phyloP scores from a whole-genome alignment of 176 grass and related monocot species.

The Oryza longistaminata region DNA sequence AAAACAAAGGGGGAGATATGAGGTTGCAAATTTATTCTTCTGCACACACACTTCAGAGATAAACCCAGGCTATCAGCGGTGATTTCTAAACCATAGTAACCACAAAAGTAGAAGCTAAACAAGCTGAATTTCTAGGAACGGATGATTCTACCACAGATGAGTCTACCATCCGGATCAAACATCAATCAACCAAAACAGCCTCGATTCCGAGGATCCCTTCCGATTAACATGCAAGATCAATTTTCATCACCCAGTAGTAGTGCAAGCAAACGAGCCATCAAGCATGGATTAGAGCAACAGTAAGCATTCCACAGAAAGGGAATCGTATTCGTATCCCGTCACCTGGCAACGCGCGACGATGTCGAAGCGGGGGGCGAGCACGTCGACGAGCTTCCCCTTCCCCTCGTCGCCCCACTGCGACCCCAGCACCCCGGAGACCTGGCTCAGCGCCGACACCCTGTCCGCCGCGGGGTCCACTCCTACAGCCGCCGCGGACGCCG shows the following conservation, averaged over 20 bases:
- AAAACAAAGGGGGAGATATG: background rate
- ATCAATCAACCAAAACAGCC: background rate
- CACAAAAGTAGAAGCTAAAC: background rate
- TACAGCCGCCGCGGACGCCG: slow-evolving; percentile 39
- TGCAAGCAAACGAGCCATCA: background rate
- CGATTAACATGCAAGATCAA: background rate
- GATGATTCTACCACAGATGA: background rate
- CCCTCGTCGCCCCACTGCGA: slow-evolving; percentile 94
- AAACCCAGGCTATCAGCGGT: background rate
- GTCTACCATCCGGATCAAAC: background rate
- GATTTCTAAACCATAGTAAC: background rate
- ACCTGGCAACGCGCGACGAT: slow-evolving; percentile 83
- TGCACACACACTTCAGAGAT: background rate
- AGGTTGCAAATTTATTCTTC: slow-evolving; percentile 3
- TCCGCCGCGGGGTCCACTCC: slow-evolving; percentile 44
- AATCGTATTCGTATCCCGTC: background rate
- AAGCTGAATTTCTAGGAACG: slow-evolving; percentile 10
- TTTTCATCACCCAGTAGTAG: background rate
- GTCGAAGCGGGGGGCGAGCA: slow-evolving; percentile 69
- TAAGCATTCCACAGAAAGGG: background rate
- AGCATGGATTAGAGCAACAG: slow-evolving; percentile 2
- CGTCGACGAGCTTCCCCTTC: slow-evolving; percentile 83
- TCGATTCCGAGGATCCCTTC: background rate
- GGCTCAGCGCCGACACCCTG: slow-evolving; percentile 58
- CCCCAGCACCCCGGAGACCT: slow-evolving; percentile 73